phyloP scores from a whole-genome alignment of 352 stramenopile genomes.

The Phytophthora sp. region DNA sequence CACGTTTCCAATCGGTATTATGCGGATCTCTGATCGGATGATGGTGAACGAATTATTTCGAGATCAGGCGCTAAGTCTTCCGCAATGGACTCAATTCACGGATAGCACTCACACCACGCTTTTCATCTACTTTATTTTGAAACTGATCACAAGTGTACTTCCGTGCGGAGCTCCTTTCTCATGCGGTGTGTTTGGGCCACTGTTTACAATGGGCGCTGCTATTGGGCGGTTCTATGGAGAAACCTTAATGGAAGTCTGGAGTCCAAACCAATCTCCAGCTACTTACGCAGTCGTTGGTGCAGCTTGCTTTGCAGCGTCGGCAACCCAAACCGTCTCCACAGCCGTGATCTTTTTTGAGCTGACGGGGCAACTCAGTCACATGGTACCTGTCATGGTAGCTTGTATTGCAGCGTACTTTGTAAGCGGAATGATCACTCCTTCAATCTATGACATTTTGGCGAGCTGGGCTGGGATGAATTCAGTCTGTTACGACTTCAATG shows the following conservation, averaged over 20 bases:
- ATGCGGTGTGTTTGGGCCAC: constrained; percentile 79
- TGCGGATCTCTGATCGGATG: constrained; percentile 67
- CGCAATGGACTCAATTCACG: constrained; percentile 69
- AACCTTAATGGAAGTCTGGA: constrained; percentile 79
- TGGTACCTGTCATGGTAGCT: constrained; percentile 83
- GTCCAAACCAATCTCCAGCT: constrained; percentile 71
- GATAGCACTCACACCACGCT: constrained; percentile 63
- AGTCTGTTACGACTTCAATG: constrained; percentile 85
- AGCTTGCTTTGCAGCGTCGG: constrained; percentile 89
- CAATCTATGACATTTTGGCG: constrained; percentile 86
- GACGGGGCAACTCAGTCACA: constrained; percentile 81
- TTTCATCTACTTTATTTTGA: constrained; percentile 75
- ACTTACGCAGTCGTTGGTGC: constrained; percentile 93
- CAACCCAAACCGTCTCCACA: constrained; percentile 90
- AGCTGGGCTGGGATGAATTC: constrained; percentile 81
- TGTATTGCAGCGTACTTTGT: constrained; percentile 87
- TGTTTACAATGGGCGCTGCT: constrained; percentile 85
- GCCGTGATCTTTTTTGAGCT: constrained; percentile 90
- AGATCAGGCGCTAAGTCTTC: constrained; percentile 60
- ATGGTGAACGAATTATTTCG: constrained; percentile 85
- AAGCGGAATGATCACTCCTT: constrained; percentile 70
- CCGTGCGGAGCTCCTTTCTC: constrained; percentile 77
- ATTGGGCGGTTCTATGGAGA: constrained; percentile 80
- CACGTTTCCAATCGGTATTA: constrained; percentile 75
- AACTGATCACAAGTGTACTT: constrained; percentile 73